Evolutionary conservation across 225 moss, liverwort and hornwort genomes (phyloP).

Genomic region (Marchantia paleacea): DNA sequence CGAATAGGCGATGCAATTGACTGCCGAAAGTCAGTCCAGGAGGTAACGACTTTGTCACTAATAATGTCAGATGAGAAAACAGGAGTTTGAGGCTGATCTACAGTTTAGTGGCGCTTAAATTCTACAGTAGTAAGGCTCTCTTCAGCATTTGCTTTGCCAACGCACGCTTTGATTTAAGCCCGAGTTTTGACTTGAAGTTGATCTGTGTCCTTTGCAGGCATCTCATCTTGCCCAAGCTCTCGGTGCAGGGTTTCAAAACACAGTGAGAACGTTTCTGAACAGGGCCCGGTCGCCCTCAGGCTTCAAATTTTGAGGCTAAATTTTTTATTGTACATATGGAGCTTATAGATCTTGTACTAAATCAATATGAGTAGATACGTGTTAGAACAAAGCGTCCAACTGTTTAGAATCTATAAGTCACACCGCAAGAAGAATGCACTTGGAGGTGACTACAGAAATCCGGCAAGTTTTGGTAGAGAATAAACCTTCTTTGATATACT

Average conservation of each 20-base stretch:
- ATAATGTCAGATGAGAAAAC: neutral
- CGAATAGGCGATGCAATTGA: slow-evolving; percentile 76
- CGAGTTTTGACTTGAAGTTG: neutral
- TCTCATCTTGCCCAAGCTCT: slow-evolving; percentile 80
- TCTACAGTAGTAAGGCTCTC: neutral
- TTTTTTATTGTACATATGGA: slow-evolving; percentile 1
- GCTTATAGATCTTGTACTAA: neutral
- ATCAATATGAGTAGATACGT: neutral
- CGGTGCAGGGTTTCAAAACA: slow-evolving; percentile 66
- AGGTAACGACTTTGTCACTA: slow-evolving; percentile 48
- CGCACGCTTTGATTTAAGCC: neutral
- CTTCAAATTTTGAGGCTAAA: slow-evolving; percentile 13
- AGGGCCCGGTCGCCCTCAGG: slow-evolving; percentile 33
- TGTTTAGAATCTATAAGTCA: too few species aligned
- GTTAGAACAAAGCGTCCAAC: too few species aligned
- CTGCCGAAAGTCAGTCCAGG: slow-evolving; percentile 79
- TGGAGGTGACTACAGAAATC: too few species aligned
- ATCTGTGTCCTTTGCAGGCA: slow-evolving; percentile 48
- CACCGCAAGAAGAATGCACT: too few species aligned
- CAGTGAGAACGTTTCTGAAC: slow-evolving; percentile 54
- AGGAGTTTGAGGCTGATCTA: neutral
- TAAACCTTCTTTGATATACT: too few species aligned
- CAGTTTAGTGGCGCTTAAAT: neutral
- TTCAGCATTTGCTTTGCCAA: neutral
- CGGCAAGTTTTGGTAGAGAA: too few species aligned